Conservation (phyloP, 257 asterid species). For the Petunia axillaris region DNA sequence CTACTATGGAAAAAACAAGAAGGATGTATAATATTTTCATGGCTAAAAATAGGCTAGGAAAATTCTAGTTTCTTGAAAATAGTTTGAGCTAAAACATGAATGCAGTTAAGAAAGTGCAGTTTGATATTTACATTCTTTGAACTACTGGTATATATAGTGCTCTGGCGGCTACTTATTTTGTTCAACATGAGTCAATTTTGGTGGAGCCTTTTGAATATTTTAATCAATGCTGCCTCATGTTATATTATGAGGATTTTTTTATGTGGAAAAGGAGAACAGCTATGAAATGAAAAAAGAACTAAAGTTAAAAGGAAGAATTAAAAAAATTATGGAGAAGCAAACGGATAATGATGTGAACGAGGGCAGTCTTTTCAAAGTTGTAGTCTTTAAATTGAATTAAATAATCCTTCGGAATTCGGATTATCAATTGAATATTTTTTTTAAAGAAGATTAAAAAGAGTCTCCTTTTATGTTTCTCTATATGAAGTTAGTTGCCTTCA, state of each 20-base stretch:
- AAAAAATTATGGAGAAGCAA: not conserved
- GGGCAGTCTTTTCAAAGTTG: not conserved
- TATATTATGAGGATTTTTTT: not conserved
- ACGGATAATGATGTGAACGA: not conserved
- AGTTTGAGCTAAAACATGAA: not conserved
- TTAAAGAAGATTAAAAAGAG: not conserved
- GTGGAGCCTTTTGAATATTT: not conserved
- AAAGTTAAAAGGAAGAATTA: not conserved
- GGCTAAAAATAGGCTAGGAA: not conserved
- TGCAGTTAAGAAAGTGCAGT: not conserved
- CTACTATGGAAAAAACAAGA: constrained; percentile 1
- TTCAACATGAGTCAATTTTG: not conserved
- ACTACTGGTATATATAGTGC: not conserved
- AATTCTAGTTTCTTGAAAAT: not conserved
- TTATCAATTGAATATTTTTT: too few relatives aligned
- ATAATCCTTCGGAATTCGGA: too few relatives aligned
- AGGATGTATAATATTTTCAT: not conserved
- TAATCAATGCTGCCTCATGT: constrained; percentile 10
- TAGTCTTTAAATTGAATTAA: not conserved
- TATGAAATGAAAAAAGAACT: not conserved
- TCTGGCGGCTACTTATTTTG: not conserved
- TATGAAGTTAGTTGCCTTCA: not conserved
- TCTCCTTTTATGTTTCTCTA: not conserved
- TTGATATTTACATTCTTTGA: not conserved
- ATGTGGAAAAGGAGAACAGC: not conserved